Evolutionary conservation across 306 rosid genomes (phyloP).

Genomic region (Cucumis sativus): DNA sequence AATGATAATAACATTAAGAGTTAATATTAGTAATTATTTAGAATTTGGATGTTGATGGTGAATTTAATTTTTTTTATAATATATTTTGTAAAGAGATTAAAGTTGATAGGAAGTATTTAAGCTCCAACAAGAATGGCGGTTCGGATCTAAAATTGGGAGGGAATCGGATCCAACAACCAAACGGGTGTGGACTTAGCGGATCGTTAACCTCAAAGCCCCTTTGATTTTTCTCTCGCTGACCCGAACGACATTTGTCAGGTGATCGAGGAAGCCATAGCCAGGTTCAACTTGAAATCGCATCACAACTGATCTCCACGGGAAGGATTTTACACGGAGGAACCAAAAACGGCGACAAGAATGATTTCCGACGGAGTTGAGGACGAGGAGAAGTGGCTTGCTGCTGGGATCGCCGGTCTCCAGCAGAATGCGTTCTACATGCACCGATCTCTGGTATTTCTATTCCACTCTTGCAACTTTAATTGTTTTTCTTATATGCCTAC

Average conservation of each 20-base stretch:
- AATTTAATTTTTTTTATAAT: too few relatives aligned
- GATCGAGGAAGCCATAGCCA: background rate
- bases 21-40: too few relatives aligned
- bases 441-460: constrained; percentile 69
- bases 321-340: background rate
- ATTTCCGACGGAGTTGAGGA: constrained; percentile 79
- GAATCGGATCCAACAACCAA: background rate
- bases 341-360: constrained; percentile 24
- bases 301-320: background rate
- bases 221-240: background rate
- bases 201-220: background rate
- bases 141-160: background rate
- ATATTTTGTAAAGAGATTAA: too few relatives aligned
- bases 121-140: background rate
- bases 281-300: background rate
- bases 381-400: constrained; percentile 87
- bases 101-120: too few relatives aligned
- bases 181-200: background rate
- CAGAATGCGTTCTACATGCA: constrained; percentile 97
- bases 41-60: too few relatives aligned
- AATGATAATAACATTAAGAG: too few relatives aligned
- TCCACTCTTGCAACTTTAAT: constrained; percentile 7
- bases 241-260: background rate
- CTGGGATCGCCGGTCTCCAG: constrained; percentile 96
- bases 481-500: background rate